A percentile compares a stretch with the other conserved stretches of the same genome.
Conservation (phyloP, 352 stramenopile species). For the Plasmopara halstedii region DNA sequence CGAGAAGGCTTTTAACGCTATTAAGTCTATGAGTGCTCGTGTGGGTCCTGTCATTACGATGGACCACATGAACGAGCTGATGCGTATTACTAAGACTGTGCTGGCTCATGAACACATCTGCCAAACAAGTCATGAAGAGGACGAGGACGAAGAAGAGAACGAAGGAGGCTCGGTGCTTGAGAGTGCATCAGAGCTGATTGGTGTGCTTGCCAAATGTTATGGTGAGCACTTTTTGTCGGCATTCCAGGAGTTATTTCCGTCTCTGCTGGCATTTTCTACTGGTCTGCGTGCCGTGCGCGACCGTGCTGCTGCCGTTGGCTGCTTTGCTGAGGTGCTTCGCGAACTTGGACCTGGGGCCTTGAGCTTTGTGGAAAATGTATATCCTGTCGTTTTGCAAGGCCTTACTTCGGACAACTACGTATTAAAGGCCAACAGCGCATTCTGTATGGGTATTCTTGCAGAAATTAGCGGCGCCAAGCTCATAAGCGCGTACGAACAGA, state of each 20-base stretch:
- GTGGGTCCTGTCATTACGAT: conserved; percentile 87
- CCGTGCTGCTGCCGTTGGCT: conserved; percentile 91
- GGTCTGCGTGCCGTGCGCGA: conserved; percentile 86
- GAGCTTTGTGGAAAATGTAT: conserved; percentile 86
- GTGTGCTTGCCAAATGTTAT: conserved; percentile 91
- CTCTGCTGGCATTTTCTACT: conserved; percentile 89
- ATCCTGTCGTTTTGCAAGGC: conserved; percentile 87
- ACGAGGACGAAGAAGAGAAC: conserved; percentile 89
- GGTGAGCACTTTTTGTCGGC: conserved; percentile 87
- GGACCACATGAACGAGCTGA: conserved; percentile 83
- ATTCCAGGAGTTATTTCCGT: conserved; percentile 86
- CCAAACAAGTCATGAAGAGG: conserved; percentile 83
- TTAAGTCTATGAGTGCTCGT: conserved; percentile 94
- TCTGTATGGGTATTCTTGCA: conserved; percentile 91
- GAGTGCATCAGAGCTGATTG: conserved; percentile 90
- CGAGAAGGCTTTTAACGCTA: conserved; percentile 92
- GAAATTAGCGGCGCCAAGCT: conserved; percentile 74
- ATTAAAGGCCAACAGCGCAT: conserved; percentile 92
- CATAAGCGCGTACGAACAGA: conserved; percentile 79
- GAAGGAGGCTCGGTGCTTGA: conserved; percentile 93
- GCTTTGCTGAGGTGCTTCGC: conserved; percentile 92
- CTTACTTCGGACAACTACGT: conserved; percentile 89
- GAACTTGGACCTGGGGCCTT: conserved; percentile 77
- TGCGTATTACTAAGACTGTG: conserved; percentile 82
- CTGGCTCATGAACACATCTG: conserved; percentile 87